These are phyloP conservation scores for Aureobasidium sp. DNA, from an alignment of 2,329 filamentous ascomycete genomes.

Conservation along the genomic window DNA sequence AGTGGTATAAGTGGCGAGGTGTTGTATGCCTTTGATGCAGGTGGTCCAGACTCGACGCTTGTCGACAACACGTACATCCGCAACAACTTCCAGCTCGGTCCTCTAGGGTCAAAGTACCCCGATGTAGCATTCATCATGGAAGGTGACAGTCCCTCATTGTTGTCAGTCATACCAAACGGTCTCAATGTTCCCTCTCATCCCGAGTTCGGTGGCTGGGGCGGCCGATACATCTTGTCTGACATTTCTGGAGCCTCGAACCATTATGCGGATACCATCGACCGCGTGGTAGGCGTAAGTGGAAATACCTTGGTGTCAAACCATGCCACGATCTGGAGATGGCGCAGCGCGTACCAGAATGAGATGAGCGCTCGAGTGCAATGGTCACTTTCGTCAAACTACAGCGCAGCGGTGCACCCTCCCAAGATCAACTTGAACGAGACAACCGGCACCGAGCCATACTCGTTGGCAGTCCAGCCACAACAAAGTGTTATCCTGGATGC, in stretches of 20 bases:
- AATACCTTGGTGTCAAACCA: conserved; percentile 36
- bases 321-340: conserved; percentile 49
- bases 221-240: conserved; percentile 37
- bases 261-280: conserved; percentile 34
- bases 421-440: conserved; percentile 39
- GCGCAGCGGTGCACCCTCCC: conserved; percentile 42
- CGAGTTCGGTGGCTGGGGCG: conserved; percentile 45
- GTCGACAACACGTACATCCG: conserved; percentile 47
- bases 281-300: conserved; percentile 30
- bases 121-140: conserved; percentile 48
- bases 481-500: conserved; percentile 40
- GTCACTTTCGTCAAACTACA: conserved; percentile 34
- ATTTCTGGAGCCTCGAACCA: conserved; percentile 30
- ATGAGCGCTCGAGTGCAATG: conserved; percentile 45
- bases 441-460: conserved; percentile 32
- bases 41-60: conserved; percentile 43
- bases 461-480: conserved; percentile 37
- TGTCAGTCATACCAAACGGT: conserved; percentile 45
- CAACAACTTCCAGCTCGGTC: conserved; percentile 47
- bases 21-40: conserved; percentile 42
- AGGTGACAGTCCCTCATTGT: conserved; percentile 47
- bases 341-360: conserved; percentile 46
- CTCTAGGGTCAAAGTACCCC: conserved; percentile 36
- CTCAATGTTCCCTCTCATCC: conserved; percentile 41
- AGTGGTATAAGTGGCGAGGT: conserved; percentile 48